Base-by-base conservation (phyloP, 2,329 filamentous ascomycete species). In the Colletotrichum ledebouriae region DNA sequence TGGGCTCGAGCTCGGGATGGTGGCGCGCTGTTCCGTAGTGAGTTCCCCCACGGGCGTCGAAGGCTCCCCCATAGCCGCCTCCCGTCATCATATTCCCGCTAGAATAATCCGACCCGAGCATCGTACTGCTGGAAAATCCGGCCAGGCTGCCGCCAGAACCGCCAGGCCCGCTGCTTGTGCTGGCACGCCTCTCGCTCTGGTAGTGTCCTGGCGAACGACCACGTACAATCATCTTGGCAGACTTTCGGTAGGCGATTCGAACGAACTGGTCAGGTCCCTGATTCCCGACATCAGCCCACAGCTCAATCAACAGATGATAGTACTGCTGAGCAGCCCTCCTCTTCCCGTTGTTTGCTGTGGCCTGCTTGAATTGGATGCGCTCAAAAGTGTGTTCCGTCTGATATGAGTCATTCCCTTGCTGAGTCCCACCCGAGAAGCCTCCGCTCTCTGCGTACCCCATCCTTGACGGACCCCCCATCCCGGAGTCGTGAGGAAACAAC, bases 281-380 rank as follows among this genome's bases (percentile, higher is more conserved):
- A 11, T 11, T 12, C 2, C 88, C 85, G 7, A 93, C 81, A 71
- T 94, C 90, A 7, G 87, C 93, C 78, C 89, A 93, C 1, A 97
- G 87, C 76, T 97, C 94, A 4, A 97, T 90, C 52, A 97, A 88
- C n/a, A 98, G 85, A 74, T 96, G 93, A 75, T 97, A 97, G 78
- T 94, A 97, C 74, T 97, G 94, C 76, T 98, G 94, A 17, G 94
- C 93, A 1, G 94, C 94, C 64, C 94, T 86, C 72, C 94, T 87
- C 78, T 97, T 97, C 53, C 94, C 94, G 73, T 98, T 98, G 81
- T 97, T 98, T 25, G 94, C 93, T 0, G 94, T 97, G 1, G 94
- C 94, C 72, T 93, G 93, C 78, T 97, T 97, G 86, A 97, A 98
- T 74, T 97, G 94, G 59, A 97, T 96, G 11, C 94, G 90, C 76